These are phyloP conservation scores for Verticillium nonalfalfae DNA, from an alignment of 2,329 filamentous ascomycete genomes.

Conservation along the genomic window DNA sequence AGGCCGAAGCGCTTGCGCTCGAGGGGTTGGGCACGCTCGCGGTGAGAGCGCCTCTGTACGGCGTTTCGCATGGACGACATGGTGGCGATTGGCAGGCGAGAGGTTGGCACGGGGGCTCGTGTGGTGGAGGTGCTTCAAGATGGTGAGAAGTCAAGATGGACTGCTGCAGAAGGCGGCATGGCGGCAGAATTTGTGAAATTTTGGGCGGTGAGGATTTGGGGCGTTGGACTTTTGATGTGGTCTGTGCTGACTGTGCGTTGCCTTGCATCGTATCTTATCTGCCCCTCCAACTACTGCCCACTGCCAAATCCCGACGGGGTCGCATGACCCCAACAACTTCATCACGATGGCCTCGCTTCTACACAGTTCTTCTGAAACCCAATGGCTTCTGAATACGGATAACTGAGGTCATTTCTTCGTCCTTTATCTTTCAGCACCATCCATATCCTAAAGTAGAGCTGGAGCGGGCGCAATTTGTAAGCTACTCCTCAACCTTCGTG, in stretches of 20 bases:
- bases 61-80: conserved; percentile 55
- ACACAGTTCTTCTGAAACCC: no score
- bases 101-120: not conserved
- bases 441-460: not conserved
- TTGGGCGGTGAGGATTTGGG: conserved; percentile 10
- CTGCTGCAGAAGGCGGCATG: conserved; percentile 6
- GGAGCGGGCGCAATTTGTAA: not conserved
- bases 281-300: not conserved
- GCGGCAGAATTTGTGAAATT: conserved; percentile 13
- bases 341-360: no score
- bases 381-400: no score
- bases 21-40: conserved; percentile 80
- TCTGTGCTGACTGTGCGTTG: not conserved
- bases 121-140: not conserved
- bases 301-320: no score
- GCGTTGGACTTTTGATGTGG: not conserved
- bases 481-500: not conserved
- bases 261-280: not conserved
- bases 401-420: not conserved
- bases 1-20: conserved; percentile 84
- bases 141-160: not conserved
- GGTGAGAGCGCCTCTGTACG: conserved; percentile 77
- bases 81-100: conserved; percentile 1
- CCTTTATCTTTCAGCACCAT: not conserved
- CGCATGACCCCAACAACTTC: not conserved